Evolutionary conservation across 805 yeast species (phyloP).

Genomic region (Wickerhamomyces hampshirensis): DNA sequence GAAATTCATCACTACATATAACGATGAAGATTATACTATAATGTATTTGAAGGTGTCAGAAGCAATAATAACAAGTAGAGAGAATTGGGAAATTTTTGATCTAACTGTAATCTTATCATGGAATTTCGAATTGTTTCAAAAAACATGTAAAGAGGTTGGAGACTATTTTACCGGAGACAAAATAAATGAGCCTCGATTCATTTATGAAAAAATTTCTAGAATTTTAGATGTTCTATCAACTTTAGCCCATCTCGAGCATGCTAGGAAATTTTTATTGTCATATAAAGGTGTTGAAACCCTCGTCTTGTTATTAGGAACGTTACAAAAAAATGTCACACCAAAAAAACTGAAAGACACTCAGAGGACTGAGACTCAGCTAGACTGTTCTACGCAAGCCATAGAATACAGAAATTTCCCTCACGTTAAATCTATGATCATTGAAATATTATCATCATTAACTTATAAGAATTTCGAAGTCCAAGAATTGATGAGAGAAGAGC

Average conservation of each 20-base stretch:
- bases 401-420: conserved; percentile 49
- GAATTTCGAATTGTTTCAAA: conserved; percentile 30
- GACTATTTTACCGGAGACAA: conserved; percentile 20
- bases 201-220: conserved; percentile 27
- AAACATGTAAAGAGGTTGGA: conserved; percentile 16
- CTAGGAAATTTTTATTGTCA: conserved; percentile 30
- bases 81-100: conserved; percentile 33
- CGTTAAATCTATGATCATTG: conserved; percentile 61
- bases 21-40: conserved; percentile 11
- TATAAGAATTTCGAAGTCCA: conserved; percentile 53
- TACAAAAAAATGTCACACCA: conserved; percentile 33
- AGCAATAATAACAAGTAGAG: conserved; percentile 31
- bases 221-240: conserved; percentile 30
- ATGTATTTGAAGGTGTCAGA: conserved; percentile 26
- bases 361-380: conserved; percentile 5
- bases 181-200: conserved; percentile 15
- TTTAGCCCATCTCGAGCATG: conserved; percentile 29
- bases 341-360: conserved; percentile 21
- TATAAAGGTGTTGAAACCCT: conserved; percentile 33
- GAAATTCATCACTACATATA: conserved; percentile 22
- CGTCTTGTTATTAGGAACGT: conserved; percentile 25
- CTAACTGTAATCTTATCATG: conserved; percentile 35
- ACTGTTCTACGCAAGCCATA: no score
- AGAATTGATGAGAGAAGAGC: conserved; percentile 57
- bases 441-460: conserved; percentile 55